Percentiles rank a stretch among this genome's conserved stretches.
Evolutionary conservation across 140 eudicot species (phyloP).

Genomic region (Anethum foeniculum): DNA sequence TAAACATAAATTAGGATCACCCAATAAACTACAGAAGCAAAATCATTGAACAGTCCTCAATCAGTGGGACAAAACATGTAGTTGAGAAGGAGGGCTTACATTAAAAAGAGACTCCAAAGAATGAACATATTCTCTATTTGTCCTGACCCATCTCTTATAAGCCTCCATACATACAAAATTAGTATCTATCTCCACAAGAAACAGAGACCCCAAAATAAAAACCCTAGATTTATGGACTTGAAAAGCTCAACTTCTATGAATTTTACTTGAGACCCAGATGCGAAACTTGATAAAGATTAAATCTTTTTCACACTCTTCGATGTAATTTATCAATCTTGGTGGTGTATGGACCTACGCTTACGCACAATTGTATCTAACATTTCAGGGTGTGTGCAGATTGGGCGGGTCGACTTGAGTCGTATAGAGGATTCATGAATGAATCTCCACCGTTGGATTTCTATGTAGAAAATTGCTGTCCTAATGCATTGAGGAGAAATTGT

Average conservation of each 20-base stretch:
- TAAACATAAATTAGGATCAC: not conserved
- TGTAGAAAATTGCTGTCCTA: not conserved
- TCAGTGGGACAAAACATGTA: not conserved
- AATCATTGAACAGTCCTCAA: not conserved
- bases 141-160: conserved; percentile 88
- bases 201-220: not conserved
- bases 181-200: conserved; percentile 7
- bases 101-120: conserved; percentile 75
- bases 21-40: not conserved
- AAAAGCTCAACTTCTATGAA: not conserved
- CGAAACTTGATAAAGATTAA: not conserved
- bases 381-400: not conserved
- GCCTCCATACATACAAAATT: conserved; percentile 52
- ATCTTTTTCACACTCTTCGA: not conserved
- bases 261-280: not conserved
- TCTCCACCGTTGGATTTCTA: not conserved
- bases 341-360: not conserved
- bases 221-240: not conserved
- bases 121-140: conserved; percentile 73
- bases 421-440: not conserved
- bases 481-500: not conserved
- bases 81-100: conserved; percentile 41
- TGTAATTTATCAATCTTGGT: not conserved
- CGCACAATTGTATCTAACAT: not conserved
- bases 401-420: not conserved